phyloP scores from a whole-genome alignment of 1,284 basidiomycete species.

The Wolfiporia cocos region DNA sequence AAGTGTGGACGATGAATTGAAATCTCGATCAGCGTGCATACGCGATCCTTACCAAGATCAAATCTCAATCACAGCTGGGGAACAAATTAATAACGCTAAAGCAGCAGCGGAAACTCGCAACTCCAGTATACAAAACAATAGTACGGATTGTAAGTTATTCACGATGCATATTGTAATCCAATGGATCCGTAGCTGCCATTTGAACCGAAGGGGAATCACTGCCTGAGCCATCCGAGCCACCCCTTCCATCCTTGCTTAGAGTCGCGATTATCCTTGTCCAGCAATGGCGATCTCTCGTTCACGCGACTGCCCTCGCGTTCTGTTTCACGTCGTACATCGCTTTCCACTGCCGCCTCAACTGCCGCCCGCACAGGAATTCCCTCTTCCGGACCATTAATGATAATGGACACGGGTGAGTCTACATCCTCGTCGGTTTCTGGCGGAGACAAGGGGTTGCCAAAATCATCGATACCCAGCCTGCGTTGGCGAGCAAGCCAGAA shows the following conservation, averaged over 20 bases:
- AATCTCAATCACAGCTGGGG: too few species aligned
- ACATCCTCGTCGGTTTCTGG: slow-evolving; percentile 11
- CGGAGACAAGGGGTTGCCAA: slow-evolving; percentile 61
- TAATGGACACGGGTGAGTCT: slow-evolving; percentile 19
- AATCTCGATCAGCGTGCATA: too few species aligned
- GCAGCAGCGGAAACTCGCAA: too few species aligned
- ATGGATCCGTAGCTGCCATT: too few species aligned
- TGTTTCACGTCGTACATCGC: slow-evolving; percentile 12
- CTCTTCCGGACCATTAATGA: slow-evolving; percentile 12
- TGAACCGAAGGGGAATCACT: too few species aligned
- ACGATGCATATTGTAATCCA: too few species aligned
- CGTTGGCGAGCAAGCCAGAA: slow-evolving; percentile 75
- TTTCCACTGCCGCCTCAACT: slow-evolving; percentile 16
- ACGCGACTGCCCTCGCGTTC: too few species aligned
- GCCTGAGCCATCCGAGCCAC: slow-evolving; percentile 9
- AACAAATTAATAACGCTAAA: too few species aligned
- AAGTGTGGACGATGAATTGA: too few species aligned
- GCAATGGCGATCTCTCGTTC: slow-evolving; percentile 19
- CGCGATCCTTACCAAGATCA: too few species aligned
- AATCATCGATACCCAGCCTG: slow-evolving; percentile 85
- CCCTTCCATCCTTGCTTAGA: slow-evolving; percentile 2
- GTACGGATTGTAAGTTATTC: too few species aligned
- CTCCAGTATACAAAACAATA: too few species aligned
- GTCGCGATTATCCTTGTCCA: slow-evolving; percentile 10
- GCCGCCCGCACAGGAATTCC: slow-evolving; percentile 16